These are phyloP conservation scores for Paradendryphiella salina DNA, from an alignment of 2,329 filamentous ascomycete genomes.

Conservation along the genomic window DNA sequence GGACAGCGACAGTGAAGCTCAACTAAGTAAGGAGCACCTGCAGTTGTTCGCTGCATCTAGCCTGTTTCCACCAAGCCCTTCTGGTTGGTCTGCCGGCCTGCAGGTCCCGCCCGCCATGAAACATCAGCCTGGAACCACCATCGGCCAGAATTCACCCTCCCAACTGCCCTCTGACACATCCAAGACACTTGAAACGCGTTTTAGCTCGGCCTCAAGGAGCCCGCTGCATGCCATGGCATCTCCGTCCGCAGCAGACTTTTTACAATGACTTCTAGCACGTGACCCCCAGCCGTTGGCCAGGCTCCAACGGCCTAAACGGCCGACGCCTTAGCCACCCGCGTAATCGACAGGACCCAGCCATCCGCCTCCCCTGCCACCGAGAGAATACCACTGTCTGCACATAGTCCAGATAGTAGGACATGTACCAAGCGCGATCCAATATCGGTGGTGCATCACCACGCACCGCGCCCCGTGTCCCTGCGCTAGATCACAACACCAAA, in stretches of 20 bases:
- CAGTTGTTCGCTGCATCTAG: constrained; percentile 6
- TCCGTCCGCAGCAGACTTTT: background rate
- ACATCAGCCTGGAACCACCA: constrained; percentile 17
- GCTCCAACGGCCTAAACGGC: constrained; percentile 13
- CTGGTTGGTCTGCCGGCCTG: constrained; percentile 1
- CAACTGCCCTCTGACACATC: constrained; percentile 13
- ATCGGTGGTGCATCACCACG: background rate
- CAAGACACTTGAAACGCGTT: constrained; percentile 8
- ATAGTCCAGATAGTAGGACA: background rate
- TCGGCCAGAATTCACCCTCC: constrained; percentile 9
- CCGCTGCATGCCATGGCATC: background rate
- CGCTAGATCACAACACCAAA: constrained; percentile 4
- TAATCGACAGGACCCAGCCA: constrained; percentile 7
- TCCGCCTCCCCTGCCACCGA: background rate
- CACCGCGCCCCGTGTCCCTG: background rate
- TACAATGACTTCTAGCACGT: background rate
- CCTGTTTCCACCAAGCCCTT: background rate
- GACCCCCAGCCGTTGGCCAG: constrained; percentile 4
- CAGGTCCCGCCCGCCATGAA: constrained; percentile 17
- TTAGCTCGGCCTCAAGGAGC: background rate
- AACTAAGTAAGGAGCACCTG: constrained; percentile 17
- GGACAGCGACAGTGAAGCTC: constrained; percentile 8
- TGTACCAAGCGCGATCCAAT: background rate
- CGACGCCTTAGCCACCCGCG: constrained; percentile 10
- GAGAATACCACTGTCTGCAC: background rate